Evolutionary conservation across 2,329 filamentous ascomycete genomes (phyloP), one percentile per base, ranked within the genome.

Genomic region (Monilinia laxa): DNA sequence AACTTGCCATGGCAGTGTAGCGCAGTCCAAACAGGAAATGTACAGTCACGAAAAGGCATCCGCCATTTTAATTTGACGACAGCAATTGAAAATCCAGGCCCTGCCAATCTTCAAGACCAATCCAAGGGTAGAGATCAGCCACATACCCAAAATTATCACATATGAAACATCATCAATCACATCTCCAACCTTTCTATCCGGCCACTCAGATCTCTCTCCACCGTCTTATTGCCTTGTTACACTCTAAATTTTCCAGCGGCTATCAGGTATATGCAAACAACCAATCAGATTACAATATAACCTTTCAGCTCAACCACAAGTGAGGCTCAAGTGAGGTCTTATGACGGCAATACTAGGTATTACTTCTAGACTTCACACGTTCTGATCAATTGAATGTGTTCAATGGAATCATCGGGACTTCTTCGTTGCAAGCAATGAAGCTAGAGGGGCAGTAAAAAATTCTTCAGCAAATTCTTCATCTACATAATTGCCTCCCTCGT

Each of bases 151-250:
- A 23, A 49, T n/a, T 49, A 54, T 16, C 40, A 59, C 56, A 47
- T 11, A 49, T 59, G 56, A 59, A 59, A 59, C 56, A 59, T 59
- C 35, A 47, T 47, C 56, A 59, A 59, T 59, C 56, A 47, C 18
- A 59, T 49, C 18, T 47, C 56, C 20, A 0, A 49, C n/a, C 16
- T 42, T 42, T 42, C 40, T 42, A 14, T 16, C 40, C 40, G 40
- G 18, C 12, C 40, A 42, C 12, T 42, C 40, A 42, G 12, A 14
- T 42, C 12, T 9, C 20, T 18, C 42, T 35, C 42, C 42, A 59
- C 42, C 9, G 25, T 20, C 25, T 31, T n/a, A n/a, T 23, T 35
- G 11, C 18, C 25, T 31, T n/a, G 16, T 23, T 35, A 6, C 18
- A 58, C 56, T 47, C 40, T 20, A 58, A 47, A 12, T 58, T 49